phyloP scores from a whole-genome alignment of 2,329 filamentous ascomycete genomes.

The Plectosphaerella plurivora region DNA sequence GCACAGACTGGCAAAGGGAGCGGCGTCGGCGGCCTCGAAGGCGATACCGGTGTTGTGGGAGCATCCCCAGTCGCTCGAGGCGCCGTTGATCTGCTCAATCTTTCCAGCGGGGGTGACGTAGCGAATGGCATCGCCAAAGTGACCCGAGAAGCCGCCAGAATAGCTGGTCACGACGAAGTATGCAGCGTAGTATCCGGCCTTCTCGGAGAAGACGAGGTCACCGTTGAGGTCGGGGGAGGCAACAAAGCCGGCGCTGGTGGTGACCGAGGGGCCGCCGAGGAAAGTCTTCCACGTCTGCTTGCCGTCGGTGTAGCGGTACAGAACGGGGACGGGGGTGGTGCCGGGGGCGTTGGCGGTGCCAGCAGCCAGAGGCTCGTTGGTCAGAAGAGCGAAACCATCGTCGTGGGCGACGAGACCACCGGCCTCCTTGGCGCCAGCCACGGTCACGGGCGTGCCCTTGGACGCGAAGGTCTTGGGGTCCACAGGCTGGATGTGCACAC shows the following conservation, averaged over 20 bases:
- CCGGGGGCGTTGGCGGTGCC: slow-evolving; percentile 43
- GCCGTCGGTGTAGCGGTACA: slow-evolving; percentile 55
- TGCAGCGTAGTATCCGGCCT: slow-evolving; percentile 52
- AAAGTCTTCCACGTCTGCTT: slow-evolving; percentile 54
- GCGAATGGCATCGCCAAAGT: slow-evolving; percentile 50
- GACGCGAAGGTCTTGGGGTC: slow-evolving; percentile 49
- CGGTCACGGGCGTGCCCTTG: slow-evolving; percentile 44
- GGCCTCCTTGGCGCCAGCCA: slow-evolving; percentile 52
- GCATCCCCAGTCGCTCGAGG: slow-evolving; percentile 55
- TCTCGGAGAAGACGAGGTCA: slow-evolving; percentile 55
- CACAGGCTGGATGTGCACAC: slow-evolving; percentile 53
- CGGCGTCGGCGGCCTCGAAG: slow-evolving; percentile 53
- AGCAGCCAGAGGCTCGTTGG: slow-evolving; percentile 50
- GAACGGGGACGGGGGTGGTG: slow-evolving; percentile 46
- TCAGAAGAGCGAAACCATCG: slow-evolving; percentile 59
- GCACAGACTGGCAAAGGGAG: slow-evolving; percentile 55
- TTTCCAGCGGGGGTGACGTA: slow-evolving; percentile 44
- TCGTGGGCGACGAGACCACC: slow-evolving; percentile 58
- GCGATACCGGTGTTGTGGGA: slow-evolving; percentile 63
- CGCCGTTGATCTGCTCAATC: slow-evolving; percentile 44
- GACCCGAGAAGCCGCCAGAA: slow-evolving; percentile 46
- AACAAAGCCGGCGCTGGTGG: slow-evolving; percentile 37
- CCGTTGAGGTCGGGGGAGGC: slow-evolving; percentile 58
- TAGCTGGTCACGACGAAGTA: slow-evolving; percentile 60
- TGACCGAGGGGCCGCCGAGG: slow-evolving; percentile 52